Base-by-base conservation (phyloP, 352 stramenopile genomes). In the Phytophthora litchii region DNA sequence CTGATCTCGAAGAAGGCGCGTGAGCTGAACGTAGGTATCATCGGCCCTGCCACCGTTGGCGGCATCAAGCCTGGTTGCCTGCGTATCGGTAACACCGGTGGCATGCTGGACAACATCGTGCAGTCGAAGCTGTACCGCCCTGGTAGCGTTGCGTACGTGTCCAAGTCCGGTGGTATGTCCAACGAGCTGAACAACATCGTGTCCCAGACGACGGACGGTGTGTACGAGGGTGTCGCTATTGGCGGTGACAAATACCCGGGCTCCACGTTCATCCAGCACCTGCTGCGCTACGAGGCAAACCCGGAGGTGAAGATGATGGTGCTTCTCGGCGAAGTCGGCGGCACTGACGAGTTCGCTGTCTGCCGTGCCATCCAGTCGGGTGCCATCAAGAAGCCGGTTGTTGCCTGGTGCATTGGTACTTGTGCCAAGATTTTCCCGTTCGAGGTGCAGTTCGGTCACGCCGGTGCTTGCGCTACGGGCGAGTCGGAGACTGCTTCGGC, bases 131-230 rank as follows among this genome's bases (percentile, higher is more conserved):
- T 99, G 27, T 98, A 98, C 75, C 89, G 95, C 32, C 94, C 96
- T 21, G 96, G 96, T 34, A 97, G 88, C 43, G 95, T 99, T 42
- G 94, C 93, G 21, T 99, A 98, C 72, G 96, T 99, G 46, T 98
- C 91, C 56, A 98, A 98, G 84, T 98, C 88, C 12, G 96, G 96
- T 55, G 95, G 96, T 64, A 98, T 99, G 92, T 98, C 91, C 20
- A 98, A 99, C 72, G 96, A 99, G 70, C 79, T 99, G 13, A 98
- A 98, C 83, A 98, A 98, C 78, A 98, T 99, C 65, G 97, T 99
- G 69, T 93, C 89, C 36, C 83, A 97, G 74, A 97, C 95, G 43
- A 97, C 94, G 17, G 90, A 99, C 68, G 96, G 96, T 45, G 95
- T 99, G 37, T 98, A 97, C 70, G 96, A 99, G 67, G 91, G 91